Percentiles rank a stretch among this genome's conserved stretches.
Evolutionary conservation across 2,329 filamentous ascomycete genomes (phyloP).

Genomic region (Trichoderma simmonsii): DNA sequence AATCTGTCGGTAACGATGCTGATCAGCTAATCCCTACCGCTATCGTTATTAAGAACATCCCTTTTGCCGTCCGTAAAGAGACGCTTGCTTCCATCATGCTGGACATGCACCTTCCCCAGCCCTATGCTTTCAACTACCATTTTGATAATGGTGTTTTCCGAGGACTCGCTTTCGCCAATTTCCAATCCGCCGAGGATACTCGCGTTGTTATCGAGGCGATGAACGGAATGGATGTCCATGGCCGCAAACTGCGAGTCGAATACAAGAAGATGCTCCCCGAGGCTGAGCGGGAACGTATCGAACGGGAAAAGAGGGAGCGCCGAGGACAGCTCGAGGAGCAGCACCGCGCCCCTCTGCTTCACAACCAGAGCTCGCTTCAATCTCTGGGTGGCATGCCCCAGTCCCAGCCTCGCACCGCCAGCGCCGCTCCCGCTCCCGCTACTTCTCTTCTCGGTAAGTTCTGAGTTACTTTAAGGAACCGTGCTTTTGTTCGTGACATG

Average conservation of each 20-base stretch:
- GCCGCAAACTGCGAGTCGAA: constrained; percentile 89
- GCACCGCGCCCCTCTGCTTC: constrained; percentile 74
- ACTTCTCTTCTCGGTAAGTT: constrained; percentile 41
- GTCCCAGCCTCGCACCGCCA: constrained; percentile 52
- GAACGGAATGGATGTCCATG: constrained; percentile 94
- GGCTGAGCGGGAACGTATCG: constrained; percentile 90
- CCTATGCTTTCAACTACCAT: constrained; percentile 99
- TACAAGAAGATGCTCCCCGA: constrained; percentile 99
- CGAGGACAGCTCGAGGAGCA: constrained; percentile 96
- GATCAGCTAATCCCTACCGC: constrained; percentile 97
- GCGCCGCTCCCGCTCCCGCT: constrained; percentile 24
- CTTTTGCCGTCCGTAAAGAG: constrained; percentile 97
- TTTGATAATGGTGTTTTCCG: constrained; percentile 98
- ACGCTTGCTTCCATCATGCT: constrained; percentile 91
- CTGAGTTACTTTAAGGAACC: neutral
- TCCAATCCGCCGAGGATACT: constrained; percentile 92
- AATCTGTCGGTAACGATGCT: constrained; percentile 49
- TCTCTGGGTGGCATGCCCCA: constrained; percentile 66
- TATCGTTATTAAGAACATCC: constrained; percentile 99
- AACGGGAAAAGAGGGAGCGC: constrained; percentile 93
- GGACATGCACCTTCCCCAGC: constrained; percentile 86
- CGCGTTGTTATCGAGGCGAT: constrained; percentile 86
- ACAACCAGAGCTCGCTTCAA: constrained; percentile 82
- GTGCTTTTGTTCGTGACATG: constrained; percentile 20
- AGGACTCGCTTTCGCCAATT: constrained; percentile 95